Evolutionary conservation across 2,329 filamentous ascomycete genomes (phyloP).

Genomic region (Phialophora expanda): DNA sequence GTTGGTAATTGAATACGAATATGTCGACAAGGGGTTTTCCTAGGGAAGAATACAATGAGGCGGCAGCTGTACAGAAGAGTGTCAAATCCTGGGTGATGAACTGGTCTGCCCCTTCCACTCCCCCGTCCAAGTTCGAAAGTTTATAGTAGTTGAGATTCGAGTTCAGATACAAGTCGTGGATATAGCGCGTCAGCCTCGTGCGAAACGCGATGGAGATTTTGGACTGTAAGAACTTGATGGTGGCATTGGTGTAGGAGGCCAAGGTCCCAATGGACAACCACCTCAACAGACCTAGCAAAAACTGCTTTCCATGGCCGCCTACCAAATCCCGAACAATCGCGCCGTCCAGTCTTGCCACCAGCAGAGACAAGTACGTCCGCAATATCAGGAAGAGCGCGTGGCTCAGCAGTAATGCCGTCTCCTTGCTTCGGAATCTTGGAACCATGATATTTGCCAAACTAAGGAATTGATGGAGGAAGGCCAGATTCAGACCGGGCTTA

Average conservation of each 20-base stretch:
- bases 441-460: conserved; percentile 98
- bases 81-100: conserved; percentile 98
- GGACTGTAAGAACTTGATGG: conserved; percentile 97
- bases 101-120: conserved; percentile 89
- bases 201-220: conserved; percentile 99
- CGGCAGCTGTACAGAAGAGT: conserved; percentile 89
- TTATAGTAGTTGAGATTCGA: conserved; percentile 97
- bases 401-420: conserved; percentile 85
- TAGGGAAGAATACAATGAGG: conserved; percentile 90
- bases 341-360: conserved; percentile 91
- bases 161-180: conserved; percentile 95
- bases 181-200: conserved; percentile 91
- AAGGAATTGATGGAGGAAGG: conserved; percentile 94
- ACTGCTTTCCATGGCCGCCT: conserved; percentile 87
- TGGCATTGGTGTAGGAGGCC: conserved; percentile 96
- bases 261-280: conserved; percentile 95
- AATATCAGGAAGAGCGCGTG: conserved; percentile 90
- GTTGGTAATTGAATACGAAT: conserved; percentile 96
- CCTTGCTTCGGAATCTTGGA: conserved; percentile 92
- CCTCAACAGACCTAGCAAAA: conserved; percentile 86
- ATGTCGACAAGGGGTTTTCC: conserved; percentile 99
- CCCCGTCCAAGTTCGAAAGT: conserved; percentile 87
- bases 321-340: conserved; percentile 96
- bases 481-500: conserved; percentile 91
- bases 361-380: conserved; percentile 88